Percentiles rank a stretch among this genome's conserved stretches.
Conservation (phyloP, 2,329 filamentous ascomycete genomes). For the Phoma sp. region DNA sequence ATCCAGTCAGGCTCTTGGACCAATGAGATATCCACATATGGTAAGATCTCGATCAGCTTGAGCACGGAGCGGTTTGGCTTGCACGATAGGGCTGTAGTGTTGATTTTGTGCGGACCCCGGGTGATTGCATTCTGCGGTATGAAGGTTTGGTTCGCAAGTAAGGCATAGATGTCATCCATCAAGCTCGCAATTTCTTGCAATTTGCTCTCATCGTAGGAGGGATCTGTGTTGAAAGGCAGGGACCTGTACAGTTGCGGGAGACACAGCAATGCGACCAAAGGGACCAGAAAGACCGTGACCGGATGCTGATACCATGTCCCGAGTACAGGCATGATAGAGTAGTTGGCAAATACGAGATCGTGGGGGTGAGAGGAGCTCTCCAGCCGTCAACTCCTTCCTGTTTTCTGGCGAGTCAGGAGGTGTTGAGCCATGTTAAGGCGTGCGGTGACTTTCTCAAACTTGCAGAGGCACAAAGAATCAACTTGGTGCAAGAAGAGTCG, state of each 20-base stretch:
- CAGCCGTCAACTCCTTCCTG: background rate
- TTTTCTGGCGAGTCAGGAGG: background rate
- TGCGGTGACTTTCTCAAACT: no score
- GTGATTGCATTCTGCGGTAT: conserved; percentile 20
- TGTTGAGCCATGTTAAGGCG: no score
- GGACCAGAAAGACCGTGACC: conserved; percentile 13
- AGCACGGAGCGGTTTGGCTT: conserved; percentile 14
- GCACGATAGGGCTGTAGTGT: conserved; percentile 16
- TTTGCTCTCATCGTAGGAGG: conserved; percentile 15
- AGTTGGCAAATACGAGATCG: background rate
- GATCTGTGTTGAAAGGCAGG: background rate
- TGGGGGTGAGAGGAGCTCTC: background rate
- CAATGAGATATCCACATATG: conserved; percentile 18
- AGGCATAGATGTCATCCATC: conserved; percentile 22
- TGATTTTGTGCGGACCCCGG: conserved; percentile 23
- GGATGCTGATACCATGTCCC: conserved; percentile 18
- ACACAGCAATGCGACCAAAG: conserved; percentile 9
- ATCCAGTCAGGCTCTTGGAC: conserved; percentile 17
- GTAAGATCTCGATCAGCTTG: conserved; percentile 23
- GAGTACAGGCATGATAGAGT: background rate
- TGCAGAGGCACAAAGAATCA: no score
- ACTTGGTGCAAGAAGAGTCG: no score
- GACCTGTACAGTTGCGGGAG: conserved; percentile 10
- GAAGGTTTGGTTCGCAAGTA: conserved; percentile 19
- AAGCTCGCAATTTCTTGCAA: conserved; percentile 16